A percentile compares a stretch with the other conserved stretches of the same genome.
phyloP scores from a whole-genome alignment of 169 alveolate genomes.

The Plasmodium vivax region DNA sequence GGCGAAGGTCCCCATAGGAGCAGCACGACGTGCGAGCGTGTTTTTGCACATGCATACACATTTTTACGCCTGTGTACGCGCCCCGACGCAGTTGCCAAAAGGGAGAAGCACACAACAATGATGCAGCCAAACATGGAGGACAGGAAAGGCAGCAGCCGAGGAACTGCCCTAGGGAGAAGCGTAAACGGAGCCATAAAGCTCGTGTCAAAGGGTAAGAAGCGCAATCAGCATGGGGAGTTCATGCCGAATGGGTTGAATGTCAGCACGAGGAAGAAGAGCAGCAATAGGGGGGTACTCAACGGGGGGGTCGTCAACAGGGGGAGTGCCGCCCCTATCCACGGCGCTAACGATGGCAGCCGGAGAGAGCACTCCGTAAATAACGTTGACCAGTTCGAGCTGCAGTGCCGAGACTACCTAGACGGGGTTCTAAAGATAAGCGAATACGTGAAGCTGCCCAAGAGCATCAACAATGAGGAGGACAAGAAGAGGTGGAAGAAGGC shows the following conservation, averaged over 20 bases:
- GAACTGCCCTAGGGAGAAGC: background rate
- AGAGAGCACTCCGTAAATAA: constrained; percentile 3
- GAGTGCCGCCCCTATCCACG: background rate
- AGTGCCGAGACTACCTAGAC: constrained; percentile 25
- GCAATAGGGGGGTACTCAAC: background rate
- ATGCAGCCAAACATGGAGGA: background rate
- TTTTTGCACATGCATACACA: background rate
- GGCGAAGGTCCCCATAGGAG: background rate
- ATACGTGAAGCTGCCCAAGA: constrained; percentile 42
- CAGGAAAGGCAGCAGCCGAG: background rate
- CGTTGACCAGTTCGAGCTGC: background rate
- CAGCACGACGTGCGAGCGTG: background rate
- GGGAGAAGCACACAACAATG: background rate
- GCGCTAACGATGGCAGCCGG: background rate
- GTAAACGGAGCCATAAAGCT: constrained; percentile 27
- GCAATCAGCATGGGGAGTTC: background rate
- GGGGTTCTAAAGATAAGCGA: constrained; percentile 21
- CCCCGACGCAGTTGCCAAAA: background rate
- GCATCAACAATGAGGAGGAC: constrained; percentile 49
- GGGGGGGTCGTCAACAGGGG: background rate
- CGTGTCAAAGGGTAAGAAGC: constrained; percentile 11
- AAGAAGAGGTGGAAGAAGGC: constrained; percentile 68
- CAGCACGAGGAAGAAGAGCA: background rate
- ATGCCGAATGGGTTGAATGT: background rate
- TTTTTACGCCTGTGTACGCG: background rate